These are phyloP conservation scores for Trichosporon sp. DNA, from an alignment of 1,284 basidiomycete genomes.

Conservation along the genomic window DNA sequence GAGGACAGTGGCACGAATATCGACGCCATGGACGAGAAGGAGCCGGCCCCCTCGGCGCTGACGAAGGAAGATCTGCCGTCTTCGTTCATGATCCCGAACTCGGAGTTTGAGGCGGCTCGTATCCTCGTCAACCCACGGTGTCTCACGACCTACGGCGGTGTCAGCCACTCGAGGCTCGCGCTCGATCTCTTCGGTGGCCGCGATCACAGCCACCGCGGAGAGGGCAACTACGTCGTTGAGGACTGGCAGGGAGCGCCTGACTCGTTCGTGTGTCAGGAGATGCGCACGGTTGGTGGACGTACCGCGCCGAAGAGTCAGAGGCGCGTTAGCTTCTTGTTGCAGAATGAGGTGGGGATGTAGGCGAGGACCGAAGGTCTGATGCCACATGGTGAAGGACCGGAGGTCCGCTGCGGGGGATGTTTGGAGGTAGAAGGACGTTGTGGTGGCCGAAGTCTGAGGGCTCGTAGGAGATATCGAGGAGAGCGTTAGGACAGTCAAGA, in stretches of 20 bases:
- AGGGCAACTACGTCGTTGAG: conserved; percentile 71
- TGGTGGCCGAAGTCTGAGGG: too few relatives aligned
- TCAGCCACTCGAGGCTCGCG: conserved; percentile 85
- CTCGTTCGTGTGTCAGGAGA: conserved; percentile 93
- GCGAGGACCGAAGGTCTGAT: not conserved
- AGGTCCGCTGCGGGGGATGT: not conserved
- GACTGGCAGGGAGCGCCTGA: conserved; percentile 93
- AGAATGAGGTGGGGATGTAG: conserved; percentile 48
- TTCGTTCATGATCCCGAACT: conserved; percentile 52
- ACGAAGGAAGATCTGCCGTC: conserved; percentile 38
- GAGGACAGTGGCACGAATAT: conserved; percentile 75
- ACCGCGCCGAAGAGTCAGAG: conserved; percentile 85
- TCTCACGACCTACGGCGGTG: conserved; percentile 92
- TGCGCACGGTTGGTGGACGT: conserved; percentile 83
- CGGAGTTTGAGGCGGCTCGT: conserved; percentile 73
- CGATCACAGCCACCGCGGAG: conserved; percentile 24
- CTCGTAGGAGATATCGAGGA: too few relatives aligned
- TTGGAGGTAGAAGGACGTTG: not conserved
- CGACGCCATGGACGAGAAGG: conserved; percentile 70
- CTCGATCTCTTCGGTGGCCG: conserved; percentile 77
- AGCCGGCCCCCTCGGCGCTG: conserved; percentile 42
- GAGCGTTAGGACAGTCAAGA: too few relatives aligned
- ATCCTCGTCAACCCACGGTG: conserved; percentile 91
- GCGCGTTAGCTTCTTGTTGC: conserved; percentile 75
- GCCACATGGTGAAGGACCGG: too few relatives aligned